Evolutionary conservation across 805 yeast genomes (phyloP), one percentile per base, ranked within the genome.

Genomic region (Sugiyamaella chiloensis): DNA sequence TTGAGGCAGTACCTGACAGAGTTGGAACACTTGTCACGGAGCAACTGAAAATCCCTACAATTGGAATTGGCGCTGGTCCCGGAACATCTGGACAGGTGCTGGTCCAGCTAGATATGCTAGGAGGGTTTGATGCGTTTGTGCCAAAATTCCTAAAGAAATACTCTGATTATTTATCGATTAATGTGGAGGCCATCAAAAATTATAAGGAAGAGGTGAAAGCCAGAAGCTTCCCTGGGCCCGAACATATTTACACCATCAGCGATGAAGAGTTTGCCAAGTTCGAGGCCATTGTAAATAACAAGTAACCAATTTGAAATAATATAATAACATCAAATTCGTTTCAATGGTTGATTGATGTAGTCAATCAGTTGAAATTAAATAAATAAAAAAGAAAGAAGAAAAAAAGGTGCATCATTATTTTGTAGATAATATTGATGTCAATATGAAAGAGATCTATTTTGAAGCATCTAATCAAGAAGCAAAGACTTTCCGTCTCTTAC

Each of bases 41-140:
- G 1, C 68, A 70, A 11, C 62, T 89, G 26, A 43, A 62, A 1
- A 72, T 91, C 1, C 97, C 98, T 0, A 86, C 95, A 0, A 89
- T 91, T 55, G 99, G 99, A 2, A 91, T 91, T 42, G 99, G 99
- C 3, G 96, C 98, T 0, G 98, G 99, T 0, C 78, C 80, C 19
- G 68, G 69, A 6, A 83, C 91, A 6, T 78, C 86, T 29, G 98
- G 96, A 0, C 98, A 93, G 64, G 96, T 91, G 1, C 72, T 91
- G 31, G 99, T 91, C 0, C 81, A 85, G 64, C 78, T 87, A 3
- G 99, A 91, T 62, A 60, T 87, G 67, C 68, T 91, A 26, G 96
- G 96, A 7, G 70, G 67, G 1, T 70, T 72, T 42, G 79, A 80
- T 37, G 74, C 75, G 0, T 71, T 68, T 39, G 61, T 65, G 19